Evolutionary conservation across 2,329 filamentous ascomycete genomes (phyloP).

Genomic region (Fusarium sp.): DNA sequence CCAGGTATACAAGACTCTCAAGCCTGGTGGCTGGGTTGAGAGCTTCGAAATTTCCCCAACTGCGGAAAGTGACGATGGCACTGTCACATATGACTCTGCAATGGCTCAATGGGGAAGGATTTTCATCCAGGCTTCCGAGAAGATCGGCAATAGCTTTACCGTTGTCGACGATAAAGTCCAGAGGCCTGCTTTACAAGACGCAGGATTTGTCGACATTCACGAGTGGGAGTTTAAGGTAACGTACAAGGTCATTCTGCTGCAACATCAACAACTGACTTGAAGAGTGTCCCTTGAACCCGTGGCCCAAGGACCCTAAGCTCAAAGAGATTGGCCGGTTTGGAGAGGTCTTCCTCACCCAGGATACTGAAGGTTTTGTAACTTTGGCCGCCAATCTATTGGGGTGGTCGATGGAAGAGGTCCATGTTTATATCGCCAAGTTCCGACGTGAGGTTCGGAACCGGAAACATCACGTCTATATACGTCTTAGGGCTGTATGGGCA

Average conservation of each 20-base stretch:
- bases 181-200: not conserved
- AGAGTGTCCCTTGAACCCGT: not conserved
- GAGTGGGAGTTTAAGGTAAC: not conserved
- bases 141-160: not conserved
- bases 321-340: not conserved
- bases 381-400: not conserved
- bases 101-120: not conserved
- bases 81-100: not conserved
- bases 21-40: not conserved
- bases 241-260: fast-evolving
- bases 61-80: not conserved
- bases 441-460: not conserved
- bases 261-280: fast-evolving
- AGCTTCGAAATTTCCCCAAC: not conserved
- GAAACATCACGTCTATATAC: not conserved
- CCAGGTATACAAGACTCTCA: not conserved
- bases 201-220: not conserved
- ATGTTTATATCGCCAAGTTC: not conserved
- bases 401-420: not conserved
- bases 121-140: not conserved
- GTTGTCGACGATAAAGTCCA: not conserved
- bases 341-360: not conserved
- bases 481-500: not conserved
- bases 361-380: not conserved
- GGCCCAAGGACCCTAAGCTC: not conserved